Evolutionary conservation across 2,329 filamentous ascomycete genomes (phyloP).

Genomic region (Colletotrichum limetticola): DNA sequence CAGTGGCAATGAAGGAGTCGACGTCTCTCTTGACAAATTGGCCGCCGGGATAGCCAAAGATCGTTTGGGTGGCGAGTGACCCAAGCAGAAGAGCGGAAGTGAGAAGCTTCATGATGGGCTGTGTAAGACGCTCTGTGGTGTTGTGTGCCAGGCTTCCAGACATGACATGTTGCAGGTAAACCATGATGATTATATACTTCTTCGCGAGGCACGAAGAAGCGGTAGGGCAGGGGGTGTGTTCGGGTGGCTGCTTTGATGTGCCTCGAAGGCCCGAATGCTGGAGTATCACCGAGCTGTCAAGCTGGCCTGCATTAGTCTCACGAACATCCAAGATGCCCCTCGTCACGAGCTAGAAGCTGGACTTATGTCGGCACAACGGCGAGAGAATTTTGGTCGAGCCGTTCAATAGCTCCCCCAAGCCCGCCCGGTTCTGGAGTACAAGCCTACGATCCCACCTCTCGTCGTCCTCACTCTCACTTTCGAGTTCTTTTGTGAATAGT

Average conservation of each 20-base stretch:
- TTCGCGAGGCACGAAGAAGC: neutral
- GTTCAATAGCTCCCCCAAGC: neutral
- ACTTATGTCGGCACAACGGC: constrained; percentile 12
- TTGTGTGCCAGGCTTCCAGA: constrained; percentile 27
- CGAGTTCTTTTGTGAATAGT: neutral
- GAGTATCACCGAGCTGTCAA: constrained; percentile 33
- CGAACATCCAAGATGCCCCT: constrained; percentile 4
- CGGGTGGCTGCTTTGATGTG: constrained; percentile 16
- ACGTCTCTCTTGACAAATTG: constrained; percentile 58
- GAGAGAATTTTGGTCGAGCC: neutral
- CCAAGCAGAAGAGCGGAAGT: constrained; percentile 62
- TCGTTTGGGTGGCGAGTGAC: constrained; percentile 61
- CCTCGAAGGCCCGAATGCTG: constrained; percentile 32
- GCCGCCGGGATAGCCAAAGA: constrained; percentile 58
- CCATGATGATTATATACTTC: constrained; percentile 32
- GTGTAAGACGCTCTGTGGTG: constrained; percentile 35
- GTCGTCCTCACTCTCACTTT: neutral
- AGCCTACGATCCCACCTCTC: neutral
- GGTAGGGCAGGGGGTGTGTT: neutral
- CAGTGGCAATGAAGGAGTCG: constrained; percentile 62
- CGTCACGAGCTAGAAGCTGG: constrained; percentile 2
- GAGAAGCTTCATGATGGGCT: constrained; percentile 62
- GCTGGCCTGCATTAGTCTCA: constrained; percentile 24
- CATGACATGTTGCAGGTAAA: constrained; percentile 26
- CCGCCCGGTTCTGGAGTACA: neutral